Evolutionary conservation across 306 rosid species (phyloP).

Genomic region (Alnus rubra): DNA sequence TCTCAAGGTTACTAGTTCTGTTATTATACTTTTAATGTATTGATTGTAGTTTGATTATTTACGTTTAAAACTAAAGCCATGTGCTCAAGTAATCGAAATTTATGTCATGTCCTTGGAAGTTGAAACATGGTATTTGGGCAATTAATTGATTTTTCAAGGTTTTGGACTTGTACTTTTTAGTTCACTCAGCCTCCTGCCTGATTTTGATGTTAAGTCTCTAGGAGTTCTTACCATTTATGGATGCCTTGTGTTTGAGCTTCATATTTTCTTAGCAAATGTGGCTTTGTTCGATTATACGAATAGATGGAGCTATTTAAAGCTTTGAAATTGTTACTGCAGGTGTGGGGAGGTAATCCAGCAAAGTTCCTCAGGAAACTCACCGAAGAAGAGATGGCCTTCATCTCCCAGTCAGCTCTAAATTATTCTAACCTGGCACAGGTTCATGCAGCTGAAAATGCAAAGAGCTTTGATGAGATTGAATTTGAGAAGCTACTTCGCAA

Average conservation of each 20-base stretch:
- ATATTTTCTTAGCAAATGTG: neutral
- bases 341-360: conserved; percentile 99
- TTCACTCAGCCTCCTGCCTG: neutral
- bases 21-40: neutral
- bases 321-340: conserved; percentile 43
- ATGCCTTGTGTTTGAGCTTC: neutral
- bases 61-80: no score
- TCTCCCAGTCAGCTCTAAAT: conserved; percentile 80
- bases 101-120: no score
- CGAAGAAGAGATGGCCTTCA: conserved; percentile 85
- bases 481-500: conserved; percentile 72
- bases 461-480: conserved; percentile 67
- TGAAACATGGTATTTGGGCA: neutral
- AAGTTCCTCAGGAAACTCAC: conserved; percentile 91
- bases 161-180: neutral
- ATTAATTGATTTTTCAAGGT: neutral
- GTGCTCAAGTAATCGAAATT: no score
- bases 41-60: no score
- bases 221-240: neutral
- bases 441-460: conserved; percentile 90
- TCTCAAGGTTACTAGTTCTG: neutral
- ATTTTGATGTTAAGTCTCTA: neutral
- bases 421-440: conserved; percentile 87
- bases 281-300: conserved; percentile 6
- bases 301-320: neutral